Base-by-base conservation (phyloP, 129 eudicot species). In the Artemisia tridentata region DNA sequence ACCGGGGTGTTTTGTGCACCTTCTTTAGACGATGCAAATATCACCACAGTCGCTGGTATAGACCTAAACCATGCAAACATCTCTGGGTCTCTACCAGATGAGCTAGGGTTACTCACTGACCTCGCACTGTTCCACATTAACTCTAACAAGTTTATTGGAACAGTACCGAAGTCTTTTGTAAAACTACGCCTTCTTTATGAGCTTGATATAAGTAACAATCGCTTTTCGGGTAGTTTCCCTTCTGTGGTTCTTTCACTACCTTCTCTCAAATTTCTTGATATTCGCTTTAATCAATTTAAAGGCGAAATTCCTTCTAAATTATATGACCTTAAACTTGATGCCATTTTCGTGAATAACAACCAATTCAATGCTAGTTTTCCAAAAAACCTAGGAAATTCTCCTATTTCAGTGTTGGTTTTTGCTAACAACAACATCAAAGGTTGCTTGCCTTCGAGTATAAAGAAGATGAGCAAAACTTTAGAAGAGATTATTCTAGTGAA, bases 1-100 rank as follows among this genome's bases (percentile, higher is more conserved):
- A 88, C 85, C 13, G 97, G 97, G 5, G 89, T 91, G 65, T 91
- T 69, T 75, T 91, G 98, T 72, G 89, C 95, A 27, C 84, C 98
- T 9, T 83, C 95, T 14, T 84, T 78, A 7, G 87, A 86, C 63
- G 78, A 86, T 65, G 78, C 84, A 48, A 46, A 80, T 47, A 5
- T 69, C 75, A 75, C 78, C 70, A 89, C 93, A 0, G 93, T 89
- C 3, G 93, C 96, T 59, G 96, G 96, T 11, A 71, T 91, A 6
- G 97, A 86, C 78, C 88, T 91, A 0, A 91, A 91, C 75, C 96
- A 83, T 48, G 97, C 76, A 14, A 56, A 72, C 52, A 81, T 91
- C 63, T 71, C 92, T 11, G 96, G 96, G 12, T 49, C 68, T 3
- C 67, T 91, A n/a, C 90, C 92, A 0, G 83, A 83, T 27, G 79